Conservation (phyloP, 495 filamentous ascomycete species). For the Cryomyces minteri region DNA sequence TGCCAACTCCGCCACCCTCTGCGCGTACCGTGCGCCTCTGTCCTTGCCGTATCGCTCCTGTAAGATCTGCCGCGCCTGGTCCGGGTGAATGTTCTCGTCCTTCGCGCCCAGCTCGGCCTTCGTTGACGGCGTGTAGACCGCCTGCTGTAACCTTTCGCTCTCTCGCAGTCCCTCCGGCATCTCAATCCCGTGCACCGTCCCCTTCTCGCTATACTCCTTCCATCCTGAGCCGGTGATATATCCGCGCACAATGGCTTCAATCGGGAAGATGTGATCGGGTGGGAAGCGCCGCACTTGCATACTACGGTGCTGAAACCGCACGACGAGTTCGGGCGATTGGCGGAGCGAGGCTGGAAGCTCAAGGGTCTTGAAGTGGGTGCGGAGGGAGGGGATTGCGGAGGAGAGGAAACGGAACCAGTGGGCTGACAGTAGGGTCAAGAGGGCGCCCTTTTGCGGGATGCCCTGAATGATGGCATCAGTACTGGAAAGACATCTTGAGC, state of each 20-base stretch:
- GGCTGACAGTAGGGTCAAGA: constrained; percentile 67
- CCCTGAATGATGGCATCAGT: constrained; percentile 29
- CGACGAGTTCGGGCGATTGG: constrained; percentile 18
- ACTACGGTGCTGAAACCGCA: constrained; percentile 43
- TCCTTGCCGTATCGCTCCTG: constrained; percentile 37
- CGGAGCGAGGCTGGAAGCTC: constrained; percentile 36
- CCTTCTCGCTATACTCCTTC: constrained; percentile 54
- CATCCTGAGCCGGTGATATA: constrained; percentile 92
- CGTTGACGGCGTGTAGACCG: constrained; percentile 79
- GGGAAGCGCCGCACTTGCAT: constrained; percentile 70
- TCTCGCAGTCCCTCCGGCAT: constrained; percentile 49
- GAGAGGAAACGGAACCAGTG: constrained; percentile 72
- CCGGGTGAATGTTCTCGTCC: constrained; percentile 81
- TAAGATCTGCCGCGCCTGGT: constrained; percentile 16
- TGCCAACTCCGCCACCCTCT: constrained; percentile 51
- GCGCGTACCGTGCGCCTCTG: constrained; percentile 31
- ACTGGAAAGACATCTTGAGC: not conserved
- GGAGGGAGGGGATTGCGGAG: constrained; percentile 42
- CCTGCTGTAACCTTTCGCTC: constrained; percentile 45
- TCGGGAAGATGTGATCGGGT: constrained; percentile 40
- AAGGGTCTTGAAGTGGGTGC: constrained; percentile 61
- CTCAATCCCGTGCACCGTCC: constrained; percentile 65
- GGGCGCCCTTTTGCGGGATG: constrained; percentile 62
- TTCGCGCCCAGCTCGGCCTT: constrained; percentile 73
- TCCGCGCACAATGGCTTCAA: constrained; percentile 83